Percentiles rank a stretch among this genome's conserved stretches.
Evolutionary conservation across 139 green algal species (phyloP).

Genomic region (Closterium sp.): DNA sequence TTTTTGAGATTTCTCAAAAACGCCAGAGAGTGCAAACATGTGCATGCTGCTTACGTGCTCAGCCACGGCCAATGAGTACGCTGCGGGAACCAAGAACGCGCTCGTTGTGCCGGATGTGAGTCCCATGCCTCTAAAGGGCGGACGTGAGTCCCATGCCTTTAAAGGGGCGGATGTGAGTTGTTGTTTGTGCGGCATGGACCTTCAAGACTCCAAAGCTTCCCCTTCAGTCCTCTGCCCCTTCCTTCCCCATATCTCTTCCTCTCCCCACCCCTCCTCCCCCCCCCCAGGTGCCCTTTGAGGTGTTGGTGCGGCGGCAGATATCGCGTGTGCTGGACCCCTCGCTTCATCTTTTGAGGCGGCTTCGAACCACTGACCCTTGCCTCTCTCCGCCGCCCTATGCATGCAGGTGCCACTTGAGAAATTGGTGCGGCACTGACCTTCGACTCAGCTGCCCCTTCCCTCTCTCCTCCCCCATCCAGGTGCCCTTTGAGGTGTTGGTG

Average conservation of each 20-base stretch:
- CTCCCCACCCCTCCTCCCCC: no score
- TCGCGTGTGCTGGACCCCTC: constrained; percentile 67
- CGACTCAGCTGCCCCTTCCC: background rate
- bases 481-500: constrained; percentile 92
- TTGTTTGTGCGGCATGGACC: constrained; percentile 3
- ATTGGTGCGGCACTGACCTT: no score
- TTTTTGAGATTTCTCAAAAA: no score
- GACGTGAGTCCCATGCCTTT: constrained; percentile 83
- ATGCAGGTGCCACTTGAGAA: no score
- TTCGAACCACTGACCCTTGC: no score
- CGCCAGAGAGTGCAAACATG: no score
- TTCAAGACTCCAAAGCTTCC: background rate
- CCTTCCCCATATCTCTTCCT: constrained; percentile 90
- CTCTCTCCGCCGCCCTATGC: no score
- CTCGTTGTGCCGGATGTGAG: constrained; percentile 70
- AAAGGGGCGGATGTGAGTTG: constrained; percentile 26
- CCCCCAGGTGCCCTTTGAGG: no score
- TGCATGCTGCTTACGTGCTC: no score
- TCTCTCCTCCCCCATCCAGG: constrained; percentile 55
- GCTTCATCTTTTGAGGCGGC: no score
- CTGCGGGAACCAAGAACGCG: constrained; percentile 73
- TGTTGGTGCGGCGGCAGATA: no score
- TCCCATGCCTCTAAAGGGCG: constrained; percentile 70
- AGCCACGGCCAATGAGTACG: constrained; percentile 88
- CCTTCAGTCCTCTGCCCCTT: no score